These are phyloP conservation scores for Annulohypoxylon bovei DNA, from an alignment of 495 filamentous ascomycete species.

Conservation along the genomic window DNA sequence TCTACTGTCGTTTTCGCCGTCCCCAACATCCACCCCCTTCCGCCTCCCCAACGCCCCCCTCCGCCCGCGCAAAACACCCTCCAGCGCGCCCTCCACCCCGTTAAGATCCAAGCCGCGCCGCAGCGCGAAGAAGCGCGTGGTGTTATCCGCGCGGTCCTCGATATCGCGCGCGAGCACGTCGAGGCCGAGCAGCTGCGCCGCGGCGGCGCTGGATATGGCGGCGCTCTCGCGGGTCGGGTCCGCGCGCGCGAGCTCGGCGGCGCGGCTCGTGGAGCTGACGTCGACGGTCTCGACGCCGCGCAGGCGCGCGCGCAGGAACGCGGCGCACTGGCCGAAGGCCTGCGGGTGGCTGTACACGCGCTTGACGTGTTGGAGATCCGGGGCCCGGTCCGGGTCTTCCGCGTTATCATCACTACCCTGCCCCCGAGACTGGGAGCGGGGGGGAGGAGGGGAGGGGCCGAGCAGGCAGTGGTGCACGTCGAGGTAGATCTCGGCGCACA, in stretches of 20 bases:
- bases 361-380: conserved; percentile 57
- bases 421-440: background rate
- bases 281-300: conserved; percentile 80
- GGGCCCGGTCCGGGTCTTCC: too few species aligned
- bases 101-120: conserved; percentile 50
- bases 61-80: background rate
- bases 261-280: conserved; percentile 84
- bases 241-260: conserved; percentile 75
- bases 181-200: conserved; percentile 72
- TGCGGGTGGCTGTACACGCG: conserved; percentile 91
- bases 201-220: conserved; percentile 79
- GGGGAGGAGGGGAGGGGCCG: conserved; percentile 49
- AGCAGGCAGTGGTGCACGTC: conserved; percentile 88
- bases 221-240: conserved; percentile 69
- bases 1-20: too few species aligned
- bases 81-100: background rate
- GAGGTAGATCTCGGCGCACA: conserved; percentile 84
- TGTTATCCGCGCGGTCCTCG: conserved; percentile 86
- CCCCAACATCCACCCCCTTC: conserved; percentile 17
- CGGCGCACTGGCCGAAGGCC: conserved; percentile 90
- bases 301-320: conserved; percentile 72
- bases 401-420: too few species aligned
- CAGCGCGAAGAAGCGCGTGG: conserved; percentile 87
- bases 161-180: conserved; percentile 76
- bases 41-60: background rate